These are phyloP conservation scores for Penicillium canariense DNA, from an alignment of 495 filamentous ascomycete species.

Conservation along the genomic window DNA sequence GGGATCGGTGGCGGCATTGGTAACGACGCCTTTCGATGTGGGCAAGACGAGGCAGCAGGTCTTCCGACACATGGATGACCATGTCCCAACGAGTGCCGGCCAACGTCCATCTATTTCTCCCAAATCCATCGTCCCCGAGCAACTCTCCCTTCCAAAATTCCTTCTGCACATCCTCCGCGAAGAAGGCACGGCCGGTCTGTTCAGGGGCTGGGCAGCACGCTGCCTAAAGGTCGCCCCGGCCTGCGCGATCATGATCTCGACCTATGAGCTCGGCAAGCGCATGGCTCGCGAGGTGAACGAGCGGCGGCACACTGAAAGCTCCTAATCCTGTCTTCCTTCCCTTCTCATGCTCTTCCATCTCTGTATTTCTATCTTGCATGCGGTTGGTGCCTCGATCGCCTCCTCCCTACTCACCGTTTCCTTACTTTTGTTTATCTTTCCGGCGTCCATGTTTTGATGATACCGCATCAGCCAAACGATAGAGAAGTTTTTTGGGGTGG, in stretches of 20 bases:
- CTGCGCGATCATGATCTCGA: constrained; percentile 99
- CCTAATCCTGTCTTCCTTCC: constrained; percentile 3
- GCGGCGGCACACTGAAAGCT: constrained; percentile 36
- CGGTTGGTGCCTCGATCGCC: constrained; percentile 18
- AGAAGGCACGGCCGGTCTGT: constrained; percentile 78
- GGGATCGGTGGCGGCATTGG: constrained; percentile 79
- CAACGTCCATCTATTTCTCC: constrained; percentile 14
- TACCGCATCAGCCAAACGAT: constrained; percentile 32
- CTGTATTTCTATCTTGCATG: constrained; percentile 32
- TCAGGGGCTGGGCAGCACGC: constrained; percentile 84
- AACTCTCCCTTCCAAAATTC: constrained; percentile 71
- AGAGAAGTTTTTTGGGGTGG: constrained; percentile 20
- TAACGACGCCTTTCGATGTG: constrained; percentile 95
- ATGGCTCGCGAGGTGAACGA: constrained; percentile 80
- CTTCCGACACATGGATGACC: constrained; percentile 54
- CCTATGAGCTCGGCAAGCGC: constrained; percentile 92
- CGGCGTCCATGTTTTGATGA: constrained; percentile 25
- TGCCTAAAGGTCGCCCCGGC: constrained; percentile 94
- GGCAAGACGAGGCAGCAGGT: constrained; percentile 95
- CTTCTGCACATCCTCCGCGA: constrained; percentile 83
- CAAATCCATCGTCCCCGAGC: constrained; percentile 58
- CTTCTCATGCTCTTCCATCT: neutral
- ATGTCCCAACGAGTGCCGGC: constrained; percentile 20
- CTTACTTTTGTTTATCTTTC: constrained; percentile 15
- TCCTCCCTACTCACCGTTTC: constrained; percentile 11